These are phyloP conservation scores for Dioscorea alata DNA, from an alignment of 106 monocot species.

Conservation along the genomic window DNA sequence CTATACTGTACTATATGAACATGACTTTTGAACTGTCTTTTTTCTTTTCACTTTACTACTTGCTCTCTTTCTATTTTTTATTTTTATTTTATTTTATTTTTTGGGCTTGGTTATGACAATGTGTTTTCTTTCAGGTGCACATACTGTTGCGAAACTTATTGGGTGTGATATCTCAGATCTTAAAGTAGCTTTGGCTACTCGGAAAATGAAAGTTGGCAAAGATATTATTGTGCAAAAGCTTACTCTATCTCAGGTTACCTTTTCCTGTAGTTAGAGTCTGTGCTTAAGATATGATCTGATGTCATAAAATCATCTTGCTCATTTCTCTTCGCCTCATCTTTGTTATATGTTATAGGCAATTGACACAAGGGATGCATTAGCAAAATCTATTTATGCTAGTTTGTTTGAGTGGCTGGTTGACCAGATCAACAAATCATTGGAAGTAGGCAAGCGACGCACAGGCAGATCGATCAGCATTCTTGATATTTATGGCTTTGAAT, in stretches of 20 bases:
- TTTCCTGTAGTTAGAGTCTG: not conserved
- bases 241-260: slow-evolving; percentile 76
- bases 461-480: slow-evolving; percentile 98
- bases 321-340: not conserved
- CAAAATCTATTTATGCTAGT: slow-evolving; percentile 86
- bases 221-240: slow-evolving; percentile 91
- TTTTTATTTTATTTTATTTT: too few species aligned
- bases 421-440: slow-evolving; percentile 85
- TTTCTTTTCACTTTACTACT: too few species aligned
- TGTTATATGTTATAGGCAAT: slow-evolving; percentile 57
- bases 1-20: too few species aligned
- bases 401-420: slow-evolving; percentile 97
- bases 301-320: not conserved
- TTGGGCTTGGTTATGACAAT: too few species aligned
- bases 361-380: slow-evolving; percentile 93
- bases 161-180: slow-evolving; percentile 62
- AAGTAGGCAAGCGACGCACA: slow-evolving; percentile 67
- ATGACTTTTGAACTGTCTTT: too few species aligned
- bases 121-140: slow-evolving; percentile 39
- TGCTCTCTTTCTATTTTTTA: too few species aligned
- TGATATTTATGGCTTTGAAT: slow-evolving; percentile 99
- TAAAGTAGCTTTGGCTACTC: slow-evolving; percentile 73
- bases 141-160: slow-evolving; percentile 75
- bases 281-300: not conserved
- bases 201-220: slow-evolving; percentile 83